Percentiles rank a stretch among this genome's conserved stretches.
These are phyloP conservation scores for Komagataella kurtzmanii DNA, from an alignment of 805 yeast species.

Conservation along the genomic window DNA sequence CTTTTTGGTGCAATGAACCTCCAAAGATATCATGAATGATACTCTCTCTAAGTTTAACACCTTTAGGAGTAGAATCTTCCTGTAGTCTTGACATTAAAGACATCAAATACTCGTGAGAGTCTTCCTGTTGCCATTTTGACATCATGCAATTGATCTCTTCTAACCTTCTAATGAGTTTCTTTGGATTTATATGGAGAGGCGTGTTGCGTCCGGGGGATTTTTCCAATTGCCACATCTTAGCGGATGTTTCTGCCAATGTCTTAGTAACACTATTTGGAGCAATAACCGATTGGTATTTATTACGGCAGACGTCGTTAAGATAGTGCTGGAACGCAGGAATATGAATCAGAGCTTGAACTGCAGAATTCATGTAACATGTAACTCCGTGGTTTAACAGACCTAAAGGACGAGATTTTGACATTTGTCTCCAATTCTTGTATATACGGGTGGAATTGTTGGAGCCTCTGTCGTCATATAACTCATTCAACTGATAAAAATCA, in stretches of 20 bases:
- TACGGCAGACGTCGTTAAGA: conserved; percentile 47
- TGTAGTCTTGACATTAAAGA: conserved; percentile 77
- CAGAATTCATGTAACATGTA: conserved; percentile 93
- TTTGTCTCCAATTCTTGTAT: conserved; percentile 58
- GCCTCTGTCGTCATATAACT: conserved; percentile 46
- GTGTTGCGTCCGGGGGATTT: conserved; percentile 10
- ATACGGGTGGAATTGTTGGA: conserved; percentile 46
- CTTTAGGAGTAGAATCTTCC: conserved; percentile 87
- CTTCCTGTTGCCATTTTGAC: conserved; percentile 97
- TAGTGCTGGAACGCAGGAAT: conserved; percentile 86
- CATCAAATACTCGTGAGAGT: conserved; percentile 95
- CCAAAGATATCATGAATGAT: conserved; percentile 90
- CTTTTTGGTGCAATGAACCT: conserved; percentile 74
- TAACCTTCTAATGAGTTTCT: conserved; percentile 52
- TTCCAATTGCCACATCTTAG: conserved; percentile 55
- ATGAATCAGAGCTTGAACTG: conserved; percentile 82
- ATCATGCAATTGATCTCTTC: conserved; percentile 90
- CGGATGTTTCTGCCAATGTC: conserved; percentile 53
- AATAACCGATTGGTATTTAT: conserved; percentile 33
- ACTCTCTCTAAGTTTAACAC: conserved; percentile 68
- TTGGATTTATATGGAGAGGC: conserved; percentile 55
- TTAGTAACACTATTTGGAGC: conserved; percentile 47
- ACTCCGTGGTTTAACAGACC: conserved; percentile 89
- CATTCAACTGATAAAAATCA: conserved; percentile 47
- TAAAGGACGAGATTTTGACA: conserved; percentile 29